phyloP scores from a whole-genome alignment of 192 early-diverging fungal genomes.

The Thamnidium elegans region DNA sequence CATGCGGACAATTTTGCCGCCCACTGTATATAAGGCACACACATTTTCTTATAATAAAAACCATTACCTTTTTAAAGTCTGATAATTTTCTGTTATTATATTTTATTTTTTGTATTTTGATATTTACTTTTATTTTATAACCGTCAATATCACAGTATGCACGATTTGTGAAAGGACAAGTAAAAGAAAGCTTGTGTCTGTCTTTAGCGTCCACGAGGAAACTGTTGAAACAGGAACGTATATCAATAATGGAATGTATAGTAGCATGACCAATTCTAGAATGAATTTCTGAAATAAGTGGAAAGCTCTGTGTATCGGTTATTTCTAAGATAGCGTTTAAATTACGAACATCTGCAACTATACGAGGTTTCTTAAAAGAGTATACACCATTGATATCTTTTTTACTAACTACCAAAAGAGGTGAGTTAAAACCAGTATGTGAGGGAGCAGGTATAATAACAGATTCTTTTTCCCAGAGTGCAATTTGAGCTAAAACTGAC shows the following conservation, averaged over 20 bases:
- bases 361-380: conserved; percentile 12
- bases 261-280: not conserved
- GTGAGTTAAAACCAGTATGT: conserved; percentile 10
- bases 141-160: too few species aligned
- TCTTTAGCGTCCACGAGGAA: not conserved
- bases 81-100: too few species aligned
- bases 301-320: conserved; percentile 24
- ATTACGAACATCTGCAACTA: conserved; percentile 15
- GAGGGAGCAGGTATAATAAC: conserved; percentile 1
- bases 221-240: conserved; percentile 5
- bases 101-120: too few species aligned
- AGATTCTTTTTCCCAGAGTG: conserved; percentile 12
- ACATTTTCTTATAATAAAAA: too few species aligned
- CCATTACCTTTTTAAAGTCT: too few species aligned
- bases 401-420: conserved; percentile 20
- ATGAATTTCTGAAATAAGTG: conserved; percentile 18
- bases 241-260: conserved; percentile 16
- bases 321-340: conserved; percentile 9
- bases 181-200: conserved; percentile 20
- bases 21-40: too few species aligned
- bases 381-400: conserved; percentile 24
- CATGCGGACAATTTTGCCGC: too few species aligned
- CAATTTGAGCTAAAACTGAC: not conserved
- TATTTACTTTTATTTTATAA: too few species aligned
- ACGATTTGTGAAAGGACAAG: too few species aligned